Evolutionary conservation across 805 yeast genomes (phyloP).

Genomic region (Wickerhamiella allomyrinae): DNA sequence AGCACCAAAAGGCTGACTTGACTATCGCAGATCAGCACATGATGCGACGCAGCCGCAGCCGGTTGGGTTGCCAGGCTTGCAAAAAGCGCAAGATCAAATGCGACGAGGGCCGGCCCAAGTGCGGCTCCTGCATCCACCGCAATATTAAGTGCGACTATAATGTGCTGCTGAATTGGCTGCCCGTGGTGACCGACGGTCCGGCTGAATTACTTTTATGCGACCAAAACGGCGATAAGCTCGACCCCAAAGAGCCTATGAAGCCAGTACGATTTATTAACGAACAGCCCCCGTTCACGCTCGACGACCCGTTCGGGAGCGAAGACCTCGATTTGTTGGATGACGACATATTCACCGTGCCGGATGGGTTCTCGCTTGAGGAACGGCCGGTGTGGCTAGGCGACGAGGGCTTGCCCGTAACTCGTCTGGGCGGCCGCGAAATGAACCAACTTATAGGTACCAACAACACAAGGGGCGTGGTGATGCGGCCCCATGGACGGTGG

Average conservation of each 20-base stretch:
- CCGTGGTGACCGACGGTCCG: background rate
- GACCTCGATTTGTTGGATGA: background rate
- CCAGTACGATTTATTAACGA: slow-evolving; percentile 1
- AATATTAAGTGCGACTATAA: slow-evolving; percentile 10
- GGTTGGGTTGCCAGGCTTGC: slow-evolving; percentile 54
- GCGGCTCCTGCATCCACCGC: slow-evolving; percentile 35
- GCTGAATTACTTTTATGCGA: background rate
- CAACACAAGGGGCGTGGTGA: background rate
- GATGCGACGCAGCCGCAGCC: slow-evolving; percentile 13
- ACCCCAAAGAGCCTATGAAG: background rate
- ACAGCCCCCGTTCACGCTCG: slow-evolving; percentile 1
- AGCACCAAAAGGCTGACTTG: background rate
- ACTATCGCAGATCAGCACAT: background rate
- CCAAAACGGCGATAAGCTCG: background rate
- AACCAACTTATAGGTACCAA: background rate
- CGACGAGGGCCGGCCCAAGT: slow-evolving; percentile 47
- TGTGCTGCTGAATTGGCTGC: slow-evolving; percentile 12
- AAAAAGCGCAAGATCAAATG: slow-evolving; percentile 49
- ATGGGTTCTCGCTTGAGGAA: background rate
- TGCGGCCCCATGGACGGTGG: background rate
- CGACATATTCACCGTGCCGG: background rate
- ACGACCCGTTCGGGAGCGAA: slow-evolving; percentile 5
- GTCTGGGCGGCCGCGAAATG: background rate
- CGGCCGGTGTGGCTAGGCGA: background rate
- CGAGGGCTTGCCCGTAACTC: background rate